These are phyloP conservation scores for Cicer cuneatum DNA, from an alignment of 306 rosid genomes.

Conservation along the genomic window DNA sequence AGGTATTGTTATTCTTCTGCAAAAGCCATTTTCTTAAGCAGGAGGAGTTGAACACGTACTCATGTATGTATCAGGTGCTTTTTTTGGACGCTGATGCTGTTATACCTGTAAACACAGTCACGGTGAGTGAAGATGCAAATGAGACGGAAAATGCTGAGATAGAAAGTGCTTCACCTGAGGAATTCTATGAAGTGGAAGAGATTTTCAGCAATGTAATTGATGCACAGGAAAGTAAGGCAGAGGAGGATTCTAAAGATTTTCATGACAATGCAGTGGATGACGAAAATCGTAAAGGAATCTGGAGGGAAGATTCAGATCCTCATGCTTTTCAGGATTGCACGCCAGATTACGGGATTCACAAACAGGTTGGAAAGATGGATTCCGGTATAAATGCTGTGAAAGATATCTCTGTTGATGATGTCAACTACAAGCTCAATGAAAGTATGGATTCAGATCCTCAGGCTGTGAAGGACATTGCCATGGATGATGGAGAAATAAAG, in stretches of 20 bases:
- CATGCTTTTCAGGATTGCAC: constrained; percentile 76
- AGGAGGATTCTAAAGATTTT: constrained; percentile 53
- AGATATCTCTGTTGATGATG: constrained; percentile 89
- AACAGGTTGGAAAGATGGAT: constrained; percentile 59
- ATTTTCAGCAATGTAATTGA: constrained; percentile 84
- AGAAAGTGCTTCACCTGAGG: constrained; percentile 91
- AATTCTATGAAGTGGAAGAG: constrained; percentile 97
- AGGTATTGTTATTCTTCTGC: constrained; percentile 49
- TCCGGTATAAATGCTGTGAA: constrained; percentile 67
- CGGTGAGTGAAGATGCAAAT: constrained; percentile 64
- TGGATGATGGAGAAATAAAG: constrained; percentile 80
- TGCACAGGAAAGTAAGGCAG: constrained; percentile 67
- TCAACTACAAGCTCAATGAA: constrained; percentile 67
- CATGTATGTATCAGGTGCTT: constrained; percentile 85
- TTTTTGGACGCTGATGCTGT: constrained; percentile 92
- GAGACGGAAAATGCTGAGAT: constrained; percentile 74
- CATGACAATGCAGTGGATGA: constrained; percentile 48
- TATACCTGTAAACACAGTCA: constrained; percentile 73
- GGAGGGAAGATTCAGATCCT: constrained; percentile 83
- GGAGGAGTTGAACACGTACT: constrained; percentile 70
- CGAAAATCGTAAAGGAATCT: constrained; percentile 56
- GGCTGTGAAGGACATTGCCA: constrained; percentile 84
- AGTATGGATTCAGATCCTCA: constrained; percentile 60
- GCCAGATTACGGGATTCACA: constrained; percentile 63
- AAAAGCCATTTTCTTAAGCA: constrained; percentile 49